Evolutionary conservation across 352 stramenopile species (phyloP).

Genomic region (Phytophthora uliginosa): DNA sequence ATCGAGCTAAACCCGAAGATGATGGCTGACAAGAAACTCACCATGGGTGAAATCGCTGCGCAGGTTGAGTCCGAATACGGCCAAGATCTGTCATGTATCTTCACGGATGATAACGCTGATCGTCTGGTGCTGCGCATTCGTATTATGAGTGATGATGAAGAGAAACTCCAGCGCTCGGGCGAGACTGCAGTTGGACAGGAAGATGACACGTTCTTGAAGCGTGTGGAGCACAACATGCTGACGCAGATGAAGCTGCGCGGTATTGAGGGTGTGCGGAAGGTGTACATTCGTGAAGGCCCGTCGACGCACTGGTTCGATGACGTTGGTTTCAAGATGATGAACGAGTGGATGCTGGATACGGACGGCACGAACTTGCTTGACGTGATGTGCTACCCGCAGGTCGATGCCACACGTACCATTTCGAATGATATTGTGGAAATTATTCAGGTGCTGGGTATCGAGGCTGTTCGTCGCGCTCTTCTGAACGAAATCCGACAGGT

Average conservation of each 20-base stretch:
- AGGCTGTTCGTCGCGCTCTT: conserved; percentile 90
- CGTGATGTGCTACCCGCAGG: conserved; percentile 97
- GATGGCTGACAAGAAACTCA: conserved; percentile 98
- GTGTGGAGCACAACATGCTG: conserved; percentile 98
- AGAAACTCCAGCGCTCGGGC: conserved; percentile 83
- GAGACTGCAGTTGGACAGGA: conserved; percentile 92
- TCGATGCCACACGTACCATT: conserved; percentile 98
- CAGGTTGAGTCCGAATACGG: conserved; percentile 97
- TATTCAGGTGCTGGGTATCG: conserved; percentile 96
- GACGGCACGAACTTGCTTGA: conserved; percentile 99
- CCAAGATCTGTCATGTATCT: conserved; percentile 97
- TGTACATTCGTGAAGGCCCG: conserved; percentile 97
- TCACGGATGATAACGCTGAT: conserved; percentile 98
- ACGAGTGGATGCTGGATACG: conserved; percentile 99
- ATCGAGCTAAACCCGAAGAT: conserved; percentile 99
- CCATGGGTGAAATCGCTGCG: conserved; percentile 97
- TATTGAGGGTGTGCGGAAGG: conserved; percentile 98
- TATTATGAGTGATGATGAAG: conserved; percentile 96
- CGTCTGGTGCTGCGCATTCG: conserved; percentile 98
- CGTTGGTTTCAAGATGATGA: conserved; percentile 95
- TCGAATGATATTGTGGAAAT: conserved; percentile 99
- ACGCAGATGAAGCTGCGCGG: conserved; percentile 97
- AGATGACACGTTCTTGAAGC: conserved; percentile 98
- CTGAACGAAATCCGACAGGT: conserved; percentile 98
- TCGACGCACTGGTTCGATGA: conserved; percentile 96